Percentiles rank a stretch among this genome's conserved stretches.
phyloP scores from a whole-genome alignment of 495 filamentous ascomycete species.

The Hypoxylon fuscum region DNA sequence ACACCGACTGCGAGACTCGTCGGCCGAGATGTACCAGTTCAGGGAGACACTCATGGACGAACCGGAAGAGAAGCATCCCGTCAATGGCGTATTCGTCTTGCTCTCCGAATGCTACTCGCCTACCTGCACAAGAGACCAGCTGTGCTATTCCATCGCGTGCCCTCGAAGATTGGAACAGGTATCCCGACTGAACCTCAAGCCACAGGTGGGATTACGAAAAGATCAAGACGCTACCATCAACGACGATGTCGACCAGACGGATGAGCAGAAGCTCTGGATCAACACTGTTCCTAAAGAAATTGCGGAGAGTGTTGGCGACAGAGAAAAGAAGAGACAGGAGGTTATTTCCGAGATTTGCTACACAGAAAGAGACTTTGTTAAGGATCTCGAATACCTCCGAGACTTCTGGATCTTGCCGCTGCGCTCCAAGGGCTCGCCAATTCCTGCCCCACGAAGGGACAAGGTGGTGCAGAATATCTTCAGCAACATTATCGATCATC shows the following conservation, averaged over 20 bases:
- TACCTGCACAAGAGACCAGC: constrained; percentile 90
- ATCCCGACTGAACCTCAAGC: constrained; percentile 88
- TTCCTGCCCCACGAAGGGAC: constrained; percentile 87
- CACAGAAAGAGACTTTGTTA: constrained; percentile 98
- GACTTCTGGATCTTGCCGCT: constrained; percentile 99
- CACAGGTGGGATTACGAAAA: constrained; percentile 84
- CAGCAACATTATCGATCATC: constrained; percentile 86
- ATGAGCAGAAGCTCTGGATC: constrained; percentile 99
- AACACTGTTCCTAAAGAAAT: constrained; percentile 97
- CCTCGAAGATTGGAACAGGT: constrained; percentile 95
- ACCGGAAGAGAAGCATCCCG: constrained; percentile 71
- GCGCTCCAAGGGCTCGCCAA: constrained; percentile 78
- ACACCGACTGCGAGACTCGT: constrained; percentile 90
- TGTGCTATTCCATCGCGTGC: constrained; percentile 99
- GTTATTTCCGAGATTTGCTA: constrained; percentile 99
- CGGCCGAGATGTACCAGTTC: constrained; percentile 94
- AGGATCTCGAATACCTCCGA: constrained; percentile 95
- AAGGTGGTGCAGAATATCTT: constrained; percentile 95
- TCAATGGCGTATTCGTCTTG: constrained; percentile 96
- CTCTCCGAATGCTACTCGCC: constrained; percentile 98
- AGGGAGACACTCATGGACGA: constrained; percentile 92
- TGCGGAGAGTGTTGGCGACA: constrained; percentile 84
- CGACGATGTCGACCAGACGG: constrained; percentile 83
- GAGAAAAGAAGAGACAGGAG: constrained; percentile 97
- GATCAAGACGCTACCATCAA: constrained; percentile 78